A percentile compares a stretch with the other conserved stretches of the same genome.
Evolutionary conservation across 768 basidiomycete genomes (phyloP).

Genomic region (Baorangia bicolor): DNA sequence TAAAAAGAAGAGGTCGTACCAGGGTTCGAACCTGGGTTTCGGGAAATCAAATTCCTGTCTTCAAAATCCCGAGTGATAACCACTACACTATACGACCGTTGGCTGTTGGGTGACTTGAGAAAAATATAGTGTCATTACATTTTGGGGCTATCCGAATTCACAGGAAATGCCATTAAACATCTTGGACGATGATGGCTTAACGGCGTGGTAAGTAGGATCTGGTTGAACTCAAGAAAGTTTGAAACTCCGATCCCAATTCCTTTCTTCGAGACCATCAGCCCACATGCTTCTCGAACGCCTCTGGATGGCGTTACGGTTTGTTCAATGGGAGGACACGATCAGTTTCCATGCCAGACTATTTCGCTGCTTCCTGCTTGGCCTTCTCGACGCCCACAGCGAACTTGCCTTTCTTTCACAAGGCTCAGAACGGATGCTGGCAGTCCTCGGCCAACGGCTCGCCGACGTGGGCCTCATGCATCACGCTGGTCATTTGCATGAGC

Average conservation of each 20-base stretch:
- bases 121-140: neutral
- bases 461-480: neutral
- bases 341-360: constrained; percentile 13
- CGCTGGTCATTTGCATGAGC: neutral
- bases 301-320: neutral
- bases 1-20: too few relatives aligned
- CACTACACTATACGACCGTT: too few relatives aligned
- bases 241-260: constrained; percentile 8
- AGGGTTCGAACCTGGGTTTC: too few relatives aligned
- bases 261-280: neutral
- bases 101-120: accelerated
- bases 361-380: constrained; percentile 9
- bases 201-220: too few relatives aligned
- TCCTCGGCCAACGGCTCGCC: neutral
- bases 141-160: neutral
- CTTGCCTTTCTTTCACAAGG: neutral
- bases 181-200: neutral
- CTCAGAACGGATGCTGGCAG: neutral
- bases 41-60: too few relatives aligned
- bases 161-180: neutral
- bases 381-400: constrained; percentile 1
- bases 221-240: constrained; percentile 1
- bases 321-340: constrained; percentile 15
- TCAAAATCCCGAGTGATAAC: too few relatives aligned
- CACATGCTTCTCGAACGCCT: neutral